phyloP scores from a whole-genome alignment of 2,329 filamentous ascomycete genomes.

The Neocucurbitaria cava region DNA sequence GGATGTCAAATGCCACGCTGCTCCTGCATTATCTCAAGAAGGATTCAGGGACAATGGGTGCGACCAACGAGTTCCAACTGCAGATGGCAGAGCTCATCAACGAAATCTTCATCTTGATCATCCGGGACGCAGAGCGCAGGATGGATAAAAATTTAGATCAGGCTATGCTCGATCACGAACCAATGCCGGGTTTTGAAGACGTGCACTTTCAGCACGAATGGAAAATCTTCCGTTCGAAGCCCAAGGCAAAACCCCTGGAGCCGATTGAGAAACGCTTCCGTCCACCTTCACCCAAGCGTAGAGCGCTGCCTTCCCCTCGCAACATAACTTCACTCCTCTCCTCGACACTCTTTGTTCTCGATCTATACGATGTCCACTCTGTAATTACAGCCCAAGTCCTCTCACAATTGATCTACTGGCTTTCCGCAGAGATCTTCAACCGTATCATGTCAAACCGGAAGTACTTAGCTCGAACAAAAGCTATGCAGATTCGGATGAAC shows the following conservation, averaged over 20 bases:
- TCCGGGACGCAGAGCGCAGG: constrained; percentile 91
- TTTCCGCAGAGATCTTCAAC: constrained; percentile 95
- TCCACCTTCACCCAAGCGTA: constrained; percentile 89
- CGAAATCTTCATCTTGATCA: constrained; percentile 97
- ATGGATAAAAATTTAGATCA: constrained; percentile 94
- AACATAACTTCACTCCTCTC: constrained; percentile 96
- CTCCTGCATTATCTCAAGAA: constrained; percentile 98
- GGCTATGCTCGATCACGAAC: constrained; percentile 97
- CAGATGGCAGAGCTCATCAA: constrained; percentile 95
- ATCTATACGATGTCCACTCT: constrained; percentile 98
- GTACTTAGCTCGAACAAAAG: constrained; percentile 94
- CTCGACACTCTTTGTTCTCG: constrained; percentile 94
- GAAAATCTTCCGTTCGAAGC: constrained; percentile 94
- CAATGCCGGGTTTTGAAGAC: constrained; percentile 95
- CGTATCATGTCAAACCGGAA: constrained; percentile 95
- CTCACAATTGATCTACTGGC: constrained; percentile 93
- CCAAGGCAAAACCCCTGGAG: constrained; percentile 83
- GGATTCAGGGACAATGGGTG: constrained; percentile 79
- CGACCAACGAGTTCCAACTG: constrained; percentile 87
- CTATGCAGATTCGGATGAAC: constrained; percentile 99
- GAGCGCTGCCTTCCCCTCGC: constrained; percentile 88
- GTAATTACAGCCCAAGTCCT: constrained; percentile 93
- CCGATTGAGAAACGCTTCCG: constrained; percentile 88
- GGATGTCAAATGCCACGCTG: constrained; percentile 96
- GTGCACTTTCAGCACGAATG: constrained; percentile 98